Evolutionary conservation across 2,329 filamentous ascomycete species (phyloP).

Genomic region (Arthrocladium fulminans): DNA sequence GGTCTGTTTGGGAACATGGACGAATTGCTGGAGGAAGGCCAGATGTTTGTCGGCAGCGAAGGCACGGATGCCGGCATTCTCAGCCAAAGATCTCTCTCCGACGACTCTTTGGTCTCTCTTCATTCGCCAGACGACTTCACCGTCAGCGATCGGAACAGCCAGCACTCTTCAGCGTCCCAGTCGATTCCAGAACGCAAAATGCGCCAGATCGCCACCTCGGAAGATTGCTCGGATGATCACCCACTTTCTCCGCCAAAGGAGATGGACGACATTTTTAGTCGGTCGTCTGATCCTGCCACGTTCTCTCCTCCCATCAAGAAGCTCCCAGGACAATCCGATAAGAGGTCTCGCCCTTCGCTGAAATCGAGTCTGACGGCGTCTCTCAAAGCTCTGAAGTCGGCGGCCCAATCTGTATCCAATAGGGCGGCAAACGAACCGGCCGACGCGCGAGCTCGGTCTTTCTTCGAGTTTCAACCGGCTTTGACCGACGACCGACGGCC

Average conservation of each 20-base stretch:
- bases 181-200: conserved; percentile 34
- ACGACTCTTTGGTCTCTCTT: conserved; percentile 50
- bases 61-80: conserved; percentile 36
- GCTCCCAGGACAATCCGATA: conserved; percentile 8
- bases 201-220: conserved; percentile 42
- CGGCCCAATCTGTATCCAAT: conserved; percentile 53
- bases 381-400: conserved; percentile 51
- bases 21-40: conserved; percentile 31
- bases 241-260: conserved; percentile 42
- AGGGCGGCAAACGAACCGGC: conserved; percentile 47
- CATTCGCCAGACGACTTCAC: conserved; percentile 41
- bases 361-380: conserved; percentile 58
- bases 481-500: conserved; percentile 55
- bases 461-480: conserved; percentile 47
- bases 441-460: conserved; percentile 51
- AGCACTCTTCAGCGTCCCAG: conserved; percentile 33
- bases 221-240: conserved; percentile 50
- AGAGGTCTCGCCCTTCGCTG: conserved; percentile 37
- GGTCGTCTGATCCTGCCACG: conserved; percentile 11
- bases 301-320: conserved; percentile 23
- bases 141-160: conserved; percentile 33
- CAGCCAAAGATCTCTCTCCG: conserved; percentile 45
- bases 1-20: conserved; percentile 49
- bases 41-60: conserved; percentile 33
- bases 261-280: conserved; percentile 19